Percentiles rank a stretch among this genome's conserved stretches.
Conservation (phyloP, 2,329 filamentous ascomycete genomes). For the Fusarium bactridioides region DNA sequence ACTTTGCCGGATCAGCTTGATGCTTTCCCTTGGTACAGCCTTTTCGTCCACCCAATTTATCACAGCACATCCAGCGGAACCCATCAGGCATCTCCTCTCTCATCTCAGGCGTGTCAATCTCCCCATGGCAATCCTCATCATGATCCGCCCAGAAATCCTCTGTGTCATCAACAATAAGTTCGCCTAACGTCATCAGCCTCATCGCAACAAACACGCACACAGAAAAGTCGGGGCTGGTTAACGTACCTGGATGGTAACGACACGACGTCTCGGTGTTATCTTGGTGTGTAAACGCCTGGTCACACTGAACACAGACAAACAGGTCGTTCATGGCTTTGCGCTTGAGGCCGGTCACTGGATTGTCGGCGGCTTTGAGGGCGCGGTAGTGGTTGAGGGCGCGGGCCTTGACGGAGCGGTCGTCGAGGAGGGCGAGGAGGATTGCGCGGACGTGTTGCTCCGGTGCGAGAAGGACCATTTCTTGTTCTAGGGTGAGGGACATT, state of each 20-base stretch:
- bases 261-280: constrained; percentile 18
- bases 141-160: constrained; percentile 12
- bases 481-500: background rate
- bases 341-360: background rate
- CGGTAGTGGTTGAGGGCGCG: constrained; percentile 9
- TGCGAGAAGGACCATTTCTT: constrained; percentile 10
- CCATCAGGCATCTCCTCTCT: constrained; percentile 9
- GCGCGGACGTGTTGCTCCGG: constrained; percentile 27
- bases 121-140: constrained; percentile 3
- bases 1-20: constrained; percentile 1
- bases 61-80: constrained; percentile 5
- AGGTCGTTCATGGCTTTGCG: constrained; percentile 29
- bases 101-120: constrained; percentile 16
- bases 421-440: constrained; percentile 30
- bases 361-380: background rate
- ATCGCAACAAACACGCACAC: background rate
- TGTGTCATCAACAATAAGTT: background rate
- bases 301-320: constrained; percentile 28
- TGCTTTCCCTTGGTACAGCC: constrained; percentile 12
- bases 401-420: background rate
- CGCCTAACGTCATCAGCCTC: background rate
- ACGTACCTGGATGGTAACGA: constrained; percentile 23
- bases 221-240: background rate
- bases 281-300: background rate
- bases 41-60: background rate